Base-by-base conservation (phyloP, 2,329 filamentous ascomycete genomes). In the Elsinoe batatas region DNA sequence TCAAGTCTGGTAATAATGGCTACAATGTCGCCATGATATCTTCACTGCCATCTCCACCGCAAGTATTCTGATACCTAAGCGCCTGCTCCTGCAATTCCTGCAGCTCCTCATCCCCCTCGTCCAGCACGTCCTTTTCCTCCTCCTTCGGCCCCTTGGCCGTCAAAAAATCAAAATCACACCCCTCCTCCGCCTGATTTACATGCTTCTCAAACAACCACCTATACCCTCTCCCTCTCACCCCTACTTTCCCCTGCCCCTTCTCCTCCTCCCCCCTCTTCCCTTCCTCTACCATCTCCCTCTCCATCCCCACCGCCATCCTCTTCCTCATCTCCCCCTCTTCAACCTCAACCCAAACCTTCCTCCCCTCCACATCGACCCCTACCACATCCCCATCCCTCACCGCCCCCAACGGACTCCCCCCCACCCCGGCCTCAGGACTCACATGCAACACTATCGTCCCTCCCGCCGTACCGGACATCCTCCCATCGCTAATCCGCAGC, bases 81-180 rank as follows among this genome's bases (percentile, higher is more conserved):
- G 7, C 7, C 4, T 30, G 26, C 26, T 30, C 26, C 4, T 7
- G 26, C 26, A 30, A 30, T 7, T 30, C 26, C 26, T 8, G 26
- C 26, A 30, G 2, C 26, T 38, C 13, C 36, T 38, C 11, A 38
- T 38, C 11, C 13, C 11, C 36, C 15, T n/a, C 15, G 11, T 15
- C 3, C 35, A 13, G 35, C 13, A 6, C 2, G 15, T n/a, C 11
- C 13, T 38, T 38, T 12, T 38, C 13, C 2, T 38, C 15, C 13
- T 38, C 11, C 13, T 15, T 37, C 15, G 17, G 32, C 11, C 60
- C 61, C 26, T 53, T 59, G 6, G 65, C 64, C 7, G 64, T 81
- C 54, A 84, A 65, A 57, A 84, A 84, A 58, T 80, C 79, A 67
- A 84, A 84, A 63, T 84, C 80, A 0, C 74, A 79, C 0, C 81